A percentile compares a stretch with the other conserved stretches of the same genome.
Conservation (phyloP, 106 monocot species). For the Apostasia ramifera region DNA sequence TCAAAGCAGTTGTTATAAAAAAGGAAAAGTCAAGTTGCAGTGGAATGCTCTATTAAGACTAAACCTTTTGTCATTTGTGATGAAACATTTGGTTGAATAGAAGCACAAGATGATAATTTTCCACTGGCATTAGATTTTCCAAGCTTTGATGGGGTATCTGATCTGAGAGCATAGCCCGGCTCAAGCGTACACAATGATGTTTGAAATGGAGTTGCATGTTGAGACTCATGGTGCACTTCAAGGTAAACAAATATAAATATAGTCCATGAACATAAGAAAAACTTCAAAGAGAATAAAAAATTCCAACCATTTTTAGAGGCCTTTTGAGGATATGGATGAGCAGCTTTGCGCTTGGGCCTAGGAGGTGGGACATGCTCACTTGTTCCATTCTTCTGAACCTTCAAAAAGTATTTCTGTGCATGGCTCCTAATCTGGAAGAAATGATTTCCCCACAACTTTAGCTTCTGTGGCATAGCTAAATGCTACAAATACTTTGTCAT, state of each 20-base stretch:
- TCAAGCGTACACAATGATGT: conserved; percentile 36
- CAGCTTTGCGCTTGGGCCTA: conserved; percentile 94
- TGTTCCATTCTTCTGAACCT: conserved; percentile 95
- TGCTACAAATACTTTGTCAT: too few species aligned
- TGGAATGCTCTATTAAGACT: conserved; percentile 7
- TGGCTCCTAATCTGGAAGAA: conserved; percentile 62
- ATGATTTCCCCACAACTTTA: neutral
- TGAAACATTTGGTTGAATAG: conserved; percentile 38
- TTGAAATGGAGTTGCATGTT: conserved; percentile 41
- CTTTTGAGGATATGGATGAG: conserved; percentile 97
- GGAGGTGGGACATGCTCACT: conserved; percentile 98
- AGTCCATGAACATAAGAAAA: neutral
- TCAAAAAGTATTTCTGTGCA: conserved; percentile 97
- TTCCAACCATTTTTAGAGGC: conserved; percentile 80
- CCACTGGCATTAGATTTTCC: conserved; percentile 41
- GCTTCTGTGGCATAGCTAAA: too few species aligned
- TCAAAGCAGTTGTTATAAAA: neutral
- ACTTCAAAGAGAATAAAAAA: neutral
- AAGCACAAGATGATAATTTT: conserved; percentile 49
- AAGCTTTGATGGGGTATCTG: conserved; percentile 56
- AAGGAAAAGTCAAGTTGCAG: neutral
- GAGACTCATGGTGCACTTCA: conserved; percentile 39
- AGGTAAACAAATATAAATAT: neutral
- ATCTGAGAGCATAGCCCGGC: conserved; percentile 28
- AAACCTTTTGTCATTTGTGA: conserved; percentile 50